phyloP scores from a whole-genome alignment of 2,329 filamentous ascomycete genomes.

The Colletotrichum gloeosporioides region DNA sequence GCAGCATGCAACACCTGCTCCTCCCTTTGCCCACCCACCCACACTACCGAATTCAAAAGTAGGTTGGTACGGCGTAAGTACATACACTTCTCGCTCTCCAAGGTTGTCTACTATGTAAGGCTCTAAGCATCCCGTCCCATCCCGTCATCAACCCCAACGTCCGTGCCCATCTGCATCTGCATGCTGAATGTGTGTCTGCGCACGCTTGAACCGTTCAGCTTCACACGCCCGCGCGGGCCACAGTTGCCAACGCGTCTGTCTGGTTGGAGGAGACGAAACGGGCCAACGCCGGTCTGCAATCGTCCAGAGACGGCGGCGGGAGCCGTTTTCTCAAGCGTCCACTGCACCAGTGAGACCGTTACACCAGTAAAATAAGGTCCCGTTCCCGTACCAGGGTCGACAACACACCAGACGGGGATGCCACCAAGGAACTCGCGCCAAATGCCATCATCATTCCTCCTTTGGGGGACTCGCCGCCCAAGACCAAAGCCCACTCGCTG shows the following conservation, averaged over 20 bases:
- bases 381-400: constrained; percentile 1
- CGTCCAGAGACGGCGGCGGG: neutral
- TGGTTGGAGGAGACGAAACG: neutral
- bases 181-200: neutral
- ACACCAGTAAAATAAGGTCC: constrained; percentile 11
- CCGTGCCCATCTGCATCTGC: neutral
- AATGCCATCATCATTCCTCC: constrained; percentile 8
- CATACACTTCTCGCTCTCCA: neutral
- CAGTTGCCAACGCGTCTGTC: neutral
- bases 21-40: neutral
- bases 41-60: neutral
- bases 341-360: neutral
- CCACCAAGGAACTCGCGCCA: neutral
- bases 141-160: neutral
- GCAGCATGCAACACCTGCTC: neutral
- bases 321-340: neutral
- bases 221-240: neutral
- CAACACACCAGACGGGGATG: constrained; percentile 3
- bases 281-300: neutral
- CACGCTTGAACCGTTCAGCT: neutral
- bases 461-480: neutral
- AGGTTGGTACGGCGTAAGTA: neutral
- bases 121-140: neutral
- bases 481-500: neutral
- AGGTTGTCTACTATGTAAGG: neutral